Evolutionary conservation across 2,329 filamentous ascomycete species (phyloP), one percentile per base, ranked within the genome.

Genomic region (Beauveria pseudobassiana): DNA sequence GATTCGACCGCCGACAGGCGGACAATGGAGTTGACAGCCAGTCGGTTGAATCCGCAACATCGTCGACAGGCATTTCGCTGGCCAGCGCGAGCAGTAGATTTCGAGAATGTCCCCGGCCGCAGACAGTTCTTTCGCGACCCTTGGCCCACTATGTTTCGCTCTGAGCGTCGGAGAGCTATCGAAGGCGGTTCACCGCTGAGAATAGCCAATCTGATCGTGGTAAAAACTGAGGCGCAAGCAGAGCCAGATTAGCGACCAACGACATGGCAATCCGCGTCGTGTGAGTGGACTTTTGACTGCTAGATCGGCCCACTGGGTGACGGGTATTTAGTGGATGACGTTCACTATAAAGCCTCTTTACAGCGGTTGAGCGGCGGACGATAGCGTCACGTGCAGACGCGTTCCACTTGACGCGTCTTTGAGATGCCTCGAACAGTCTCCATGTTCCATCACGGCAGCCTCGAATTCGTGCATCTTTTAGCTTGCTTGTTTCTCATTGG

Each of bases 21-120:
- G 84, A 76, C 1, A 96, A 78, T 2, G 86, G 82, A 14, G 91
- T 96, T 12, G 78, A 70, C 6, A 92, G 80, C 91, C 91, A 96
- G 77, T 96, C 91, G 59, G 90, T 93, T n/a, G 90, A 87, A 75
- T 95, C 90, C 55, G 88, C 76, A 48, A 93, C 77, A 65, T 77
- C 71, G 62, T 70, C 65, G 34, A 69, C 67, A 34, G 70, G 62
- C 74, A 75, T 77, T 22, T 40, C 58, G 63, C 40, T 7, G 16
- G 30, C 40, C 16, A 63, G 46, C 20, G 49, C 30, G 62, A 48
- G 50, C 56, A 46, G 28, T 30, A 48, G 8, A 10, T 30, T n/a
- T 50, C 22, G 12, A 49, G 16, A 14, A 51, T 53, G 18, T 18
- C 10, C 20, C n/a, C 10, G 20, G 50, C 20, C 34, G 24, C n/a